Evolutionary conservation across 176 grass and related monocot genomes (phyloP), one percentile per base, ranked within the genome.

Genomic region (Otatea glauca): DNA sequence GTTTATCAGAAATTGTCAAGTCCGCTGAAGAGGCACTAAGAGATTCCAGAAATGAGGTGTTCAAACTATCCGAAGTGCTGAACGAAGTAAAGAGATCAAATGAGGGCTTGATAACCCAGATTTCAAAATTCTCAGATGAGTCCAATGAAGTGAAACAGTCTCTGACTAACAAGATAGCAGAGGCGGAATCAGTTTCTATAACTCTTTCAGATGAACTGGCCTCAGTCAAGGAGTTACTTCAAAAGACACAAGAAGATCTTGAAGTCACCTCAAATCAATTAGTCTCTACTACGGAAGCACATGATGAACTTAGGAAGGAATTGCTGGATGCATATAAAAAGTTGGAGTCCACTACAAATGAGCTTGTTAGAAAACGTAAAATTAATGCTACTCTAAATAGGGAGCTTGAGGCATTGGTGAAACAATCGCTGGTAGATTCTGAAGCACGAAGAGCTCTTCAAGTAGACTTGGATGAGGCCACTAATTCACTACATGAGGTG

Each of bases 391-490:
- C 86, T 75, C 84, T 99, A 74, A 91, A 89, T 38, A 96, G 74
- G 68, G 93, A 99, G 72, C 79, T 94, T 15, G 93, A 99, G 53
- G 84, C 89, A 83, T 89, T 94, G 80, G 77, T 89, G 27, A 85
- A 92, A 79, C 90, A 94, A 88, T 87, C 86, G 10, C 72, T 82
- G 47, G 84, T 78, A 45, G 96, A 91, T 77, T 92, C 90, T 21
- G 86, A 96, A 89, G 83, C 88, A 79, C 87, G 88, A 51, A 88
- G 63, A 87, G 58, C 77, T 87, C 84, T 99, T 79, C 86, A 94
- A 88, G 54, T 65, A 56, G 93, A 99, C 76, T 62, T 99, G 72
- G 89, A 99, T 44, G 96, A 96, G 84, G 91, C 90, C 35, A 99
- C 96, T 41, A 83, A 79, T 78, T 99, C 93, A 79, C 78, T 92